phyloP scores from a whole-genome alignment of 768 basidiomycete genomes.

The Rhizopogon roseolus region DNA sequence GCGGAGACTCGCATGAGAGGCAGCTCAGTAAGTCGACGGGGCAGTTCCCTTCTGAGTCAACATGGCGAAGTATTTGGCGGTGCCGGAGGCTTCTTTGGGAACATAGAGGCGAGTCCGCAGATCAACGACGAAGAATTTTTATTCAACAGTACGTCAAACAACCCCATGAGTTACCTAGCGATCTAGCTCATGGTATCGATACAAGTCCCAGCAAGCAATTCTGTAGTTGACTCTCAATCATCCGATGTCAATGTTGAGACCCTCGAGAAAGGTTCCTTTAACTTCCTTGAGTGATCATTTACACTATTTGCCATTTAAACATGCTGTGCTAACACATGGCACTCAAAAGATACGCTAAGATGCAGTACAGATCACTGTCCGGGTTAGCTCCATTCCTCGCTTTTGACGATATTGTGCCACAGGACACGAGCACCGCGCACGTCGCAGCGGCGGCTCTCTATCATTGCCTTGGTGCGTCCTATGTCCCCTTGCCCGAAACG shows the following conservation, averaged over 20 bases:
- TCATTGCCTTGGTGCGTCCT: constrained; percentile 69
- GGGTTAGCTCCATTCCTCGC: constrained; percentile 39
- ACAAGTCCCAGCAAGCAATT: constrained; percentile 22
- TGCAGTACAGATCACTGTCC: constrained; percentile 64
- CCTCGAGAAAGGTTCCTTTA: constrained; percentile 72
- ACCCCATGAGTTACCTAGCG: not conserved
- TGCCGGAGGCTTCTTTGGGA: constrained; percentile 47
- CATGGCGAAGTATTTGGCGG: constrained; percentile 36
- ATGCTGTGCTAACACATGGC: constrained; percentile 8
- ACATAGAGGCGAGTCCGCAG: constrained; percentile 33
- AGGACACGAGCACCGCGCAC: constrained; percentile 60
- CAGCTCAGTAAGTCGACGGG: constrained; percentile 50
- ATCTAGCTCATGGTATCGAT: constrained; percentile 13
- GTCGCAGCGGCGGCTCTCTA: constrained; percentile 83
- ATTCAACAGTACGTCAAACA: constrained; percentile 50
- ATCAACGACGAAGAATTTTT: constrained; percentile 55
- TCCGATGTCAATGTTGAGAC: constrained; percentile 52
- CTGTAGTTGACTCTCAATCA: constrained; percentile 42
- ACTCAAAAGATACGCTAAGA: constrained; percentile 61
- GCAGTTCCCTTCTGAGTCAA: constrained; percentile 54
- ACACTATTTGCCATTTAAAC: not conserved
- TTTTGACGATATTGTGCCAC: constrained; percentile 67
- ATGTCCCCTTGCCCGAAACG: not conserved
- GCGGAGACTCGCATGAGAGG: constrained; percentile 52
- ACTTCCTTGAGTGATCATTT: constrained; percentile 65